Conservation (phyloP, 2,329 filamentous ascomycete genomes). For the Paracorniculantispora psalliotae region DNA sequence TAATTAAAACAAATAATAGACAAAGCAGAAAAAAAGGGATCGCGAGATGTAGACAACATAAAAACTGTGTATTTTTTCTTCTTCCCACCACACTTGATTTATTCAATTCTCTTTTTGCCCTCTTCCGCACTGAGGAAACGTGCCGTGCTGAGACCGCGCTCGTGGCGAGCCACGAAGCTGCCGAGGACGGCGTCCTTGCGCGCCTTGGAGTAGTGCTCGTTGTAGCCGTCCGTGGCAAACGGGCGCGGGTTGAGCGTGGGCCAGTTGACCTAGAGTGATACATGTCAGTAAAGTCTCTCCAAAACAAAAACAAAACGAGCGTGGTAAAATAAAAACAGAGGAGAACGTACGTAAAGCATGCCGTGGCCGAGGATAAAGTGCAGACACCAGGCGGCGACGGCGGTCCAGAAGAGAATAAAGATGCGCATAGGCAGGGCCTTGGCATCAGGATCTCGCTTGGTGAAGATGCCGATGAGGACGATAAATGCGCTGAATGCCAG, state of each 20-base stretch:
- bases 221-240: conserved; percentile 81
- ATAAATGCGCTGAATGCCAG: conserved; percentile 83
- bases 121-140: conserved; percentile 85
- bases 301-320: not conserved
- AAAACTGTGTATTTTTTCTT: conserved; percentile 1
- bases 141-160: conserved; percentile 77
- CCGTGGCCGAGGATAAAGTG: conserved; percentile 80
- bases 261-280: conserved; percentile 78
- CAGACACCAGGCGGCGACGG: conserved; percentile 63
- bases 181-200: conserved; percentile 80
- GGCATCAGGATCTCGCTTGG: conserved; percentile 64
- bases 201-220: conserved; percentile 78
- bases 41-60: not conserved
- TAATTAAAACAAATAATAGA: conserved; percentile 1
- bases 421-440: conserved; percentile 76
- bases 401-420: conserved; percentile 74
- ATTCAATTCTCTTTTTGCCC: conserved; percentile 97
- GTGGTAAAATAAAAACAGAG: not conserved
- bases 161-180: conserved; percentile 61
- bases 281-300: conserved; percentile 21
- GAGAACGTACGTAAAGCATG: conserved; percentile 80
- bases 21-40: not conserved
- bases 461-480: conserved; percentile 68
- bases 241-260: conserved; percentile 88
- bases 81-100: no score